Evolutionary conservation across 1,284 basidiomycete genomes (phyloP), one percentile per base, ranked within the genome.

Genomic region (Melampsora americana): DNA sequence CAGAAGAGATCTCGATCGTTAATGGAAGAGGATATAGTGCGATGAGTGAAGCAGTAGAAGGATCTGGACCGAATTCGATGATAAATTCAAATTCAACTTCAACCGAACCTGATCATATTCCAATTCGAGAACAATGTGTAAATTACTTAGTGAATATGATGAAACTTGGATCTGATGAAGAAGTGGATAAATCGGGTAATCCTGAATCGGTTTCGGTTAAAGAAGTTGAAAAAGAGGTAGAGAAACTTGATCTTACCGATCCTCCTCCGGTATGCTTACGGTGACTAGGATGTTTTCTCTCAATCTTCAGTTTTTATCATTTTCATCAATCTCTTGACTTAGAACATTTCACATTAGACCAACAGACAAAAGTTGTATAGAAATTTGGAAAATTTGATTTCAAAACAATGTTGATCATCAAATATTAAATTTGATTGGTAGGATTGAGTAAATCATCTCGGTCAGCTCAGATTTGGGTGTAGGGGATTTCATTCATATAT

Each of bases 111-210:
- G 50, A 66, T 18, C 32, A 65, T 14, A 75, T 75, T 62, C 66
- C 70, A 18, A 66, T 73, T 32, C 44, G 73, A 32, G 66, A 75
- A 53, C 73, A 75, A 62, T 75, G 73, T 46, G 73, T 75, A 12
- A 75, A 75, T 68, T 75, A 75, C 30, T 32, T 75, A 12, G 73
- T 75, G 5, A 65, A 75, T 18, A 75, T 75, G 73, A 75, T 75
- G 73, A 75, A 75, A 42, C 53, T 75, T 28, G 73, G 73, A 12
- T 65, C 66, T 26, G 65, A 30, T 18, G 44, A 59, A 16, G 60
- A 64, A 11, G 53, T n/a, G 12, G 30, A 28, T 56, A 44, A 14
- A 56, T 56, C 66, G 3, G 18, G 18, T 20, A 23, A 16, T 18
- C 4, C 23, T 18, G 50, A 18, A 53, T 23, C 50, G 3, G 50